Percentiles rank a stretch among this genome's conserved stretches.
phyloP scores from a whole-genome alignment of 306 rosid species.

The Glycine soja region DNA sequence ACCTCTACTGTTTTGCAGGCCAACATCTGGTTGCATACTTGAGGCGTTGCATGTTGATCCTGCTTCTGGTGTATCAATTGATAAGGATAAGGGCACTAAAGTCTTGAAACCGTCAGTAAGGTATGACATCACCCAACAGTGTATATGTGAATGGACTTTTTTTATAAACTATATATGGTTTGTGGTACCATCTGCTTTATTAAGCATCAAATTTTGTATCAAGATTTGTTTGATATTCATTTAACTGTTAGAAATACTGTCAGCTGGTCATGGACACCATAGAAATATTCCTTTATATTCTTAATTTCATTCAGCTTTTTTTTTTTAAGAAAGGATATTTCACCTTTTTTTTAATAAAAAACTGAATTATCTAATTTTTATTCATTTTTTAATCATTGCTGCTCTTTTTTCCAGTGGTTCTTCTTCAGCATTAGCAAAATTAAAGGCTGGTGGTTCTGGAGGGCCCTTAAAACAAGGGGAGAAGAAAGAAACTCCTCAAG shows the following conservation, averaged over 20 bases:
- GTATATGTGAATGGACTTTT: conserved; percentile 16
- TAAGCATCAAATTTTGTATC: conserved; percentile 15
- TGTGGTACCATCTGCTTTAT: conserved; percentile 25
- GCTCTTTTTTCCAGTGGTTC: conserved; percentile 64
- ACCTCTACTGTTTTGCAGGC: conserved; percentile 71
- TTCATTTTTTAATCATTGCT: conserved; percentile 3
- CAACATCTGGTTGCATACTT: conserved; percentile 85
- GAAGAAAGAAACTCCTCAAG: conserved; percentile 99
- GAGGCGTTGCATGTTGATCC: conserved; percentile 99
- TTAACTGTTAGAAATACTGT: background rate
- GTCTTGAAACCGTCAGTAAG: conserved; percentile 72
- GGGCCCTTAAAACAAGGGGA: conserved; percentile 76
- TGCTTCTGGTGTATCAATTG: conserved; percentile 87
- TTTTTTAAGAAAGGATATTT: conserved; percentile 6
- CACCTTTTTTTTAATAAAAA: background rate
- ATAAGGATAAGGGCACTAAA: conserved; percentile 77
- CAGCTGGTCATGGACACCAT: background rate
- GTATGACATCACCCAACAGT: conserved; percentile 52
- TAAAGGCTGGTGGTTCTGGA: conserved; percentile 81
- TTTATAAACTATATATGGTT: background rate
- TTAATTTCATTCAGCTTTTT: conserved; percentile 16
- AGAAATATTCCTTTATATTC: background rate
- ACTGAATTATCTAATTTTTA: conserved; percentile 17
- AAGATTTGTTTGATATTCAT: background rate
- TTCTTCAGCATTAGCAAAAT: conserved; percentile 84